phyloP scores from a whole-genome alignment of 2,329 filamentous ascomycete species.

The Cladosporium oxysporum region DNA sequence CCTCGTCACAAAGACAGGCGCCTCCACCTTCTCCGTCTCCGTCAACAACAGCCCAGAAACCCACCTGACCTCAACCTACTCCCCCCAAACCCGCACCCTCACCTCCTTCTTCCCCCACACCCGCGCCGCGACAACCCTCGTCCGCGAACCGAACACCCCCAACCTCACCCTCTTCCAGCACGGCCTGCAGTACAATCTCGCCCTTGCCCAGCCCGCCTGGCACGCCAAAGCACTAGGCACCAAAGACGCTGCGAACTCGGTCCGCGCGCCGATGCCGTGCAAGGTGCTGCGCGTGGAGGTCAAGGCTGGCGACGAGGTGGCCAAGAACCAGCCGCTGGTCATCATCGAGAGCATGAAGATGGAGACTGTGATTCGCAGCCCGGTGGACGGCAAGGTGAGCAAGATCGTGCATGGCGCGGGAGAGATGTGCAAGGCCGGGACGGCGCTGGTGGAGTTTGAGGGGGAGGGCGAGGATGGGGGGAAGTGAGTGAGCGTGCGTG shows the following conservation, averaged over 20 bases:
- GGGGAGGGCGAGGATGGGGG: constrained; percentile 37
- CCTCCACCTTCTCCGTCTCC: constrained; percentile 53
- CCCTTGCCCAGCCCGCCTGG: constrained; percentile 68
- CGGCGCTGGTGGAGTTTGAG: constrained; percentile 48
- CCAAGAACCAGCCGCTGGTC: constrained; percentile 82
- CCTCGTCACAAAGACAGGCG: constrained; percentile 54
- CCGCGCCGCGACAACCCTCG: constrained; percentile 75
- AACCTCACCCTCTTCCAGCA: constrained; percentile 70
- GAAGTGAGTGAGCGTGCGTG: constrained; percentile 13
- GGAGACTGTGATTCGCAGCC: constrained; percentile 57
- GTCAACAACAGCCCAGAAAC: constrained; percentile 37
- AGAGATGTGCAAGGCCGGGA: constrained; percentile 49
- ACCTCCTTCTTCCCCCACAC: constrained; percentile 80
- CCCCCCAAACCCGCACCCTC: constrained; percentile 53
- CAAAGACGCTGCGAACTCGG: constrained; percentile 77
- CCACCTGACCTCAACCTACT: constrained; percentile 49
- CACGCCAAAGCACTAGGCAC: constrained; percentile 82
- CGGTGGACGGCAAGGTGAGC: constrained; percentile 49
- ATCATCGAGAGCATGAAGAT: constrained; percentile 63
- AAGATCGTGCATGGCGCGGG: constrained; percentile 53
- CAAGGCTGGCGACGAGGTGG: constrained; percentile 74
- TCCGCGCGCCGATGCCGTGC: constrained; percentile 94
- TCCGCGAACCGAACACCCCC: constrained; percentile 63
- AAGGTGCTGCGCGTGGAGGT: constrained; percentile 93
- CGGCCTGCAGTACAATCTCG: constrained; percentile 59